Percentiles rank a stretch among this genome's conserved stretches.
phyloP scores from a whole-genome alignment of 192 early-diverging fungal genomes.

The Coemansia sp. region DNA sequence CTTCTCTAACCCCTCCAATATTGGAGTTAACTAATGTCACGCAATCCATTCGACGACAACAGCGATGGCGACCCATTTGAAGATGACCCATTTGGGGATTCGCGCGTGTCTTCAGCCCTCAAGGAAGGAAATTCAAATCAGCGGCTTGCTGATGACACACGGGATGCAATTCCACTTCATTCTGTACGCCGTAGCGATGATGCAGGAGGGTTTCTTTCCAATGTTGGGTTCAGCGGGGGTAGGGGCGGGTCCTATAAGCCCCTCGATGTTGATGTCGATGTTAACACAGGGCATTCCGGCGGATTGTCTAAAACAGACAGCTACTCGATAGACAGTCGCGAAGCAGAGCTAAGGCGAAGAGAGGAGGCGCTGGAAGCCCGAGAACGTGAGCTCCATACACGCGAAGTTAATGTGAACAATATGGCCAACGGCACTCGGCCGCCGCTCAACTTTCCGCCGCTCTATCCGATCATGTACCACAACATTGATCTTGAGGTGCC shows the following conservation, averaged over 20 bases:
- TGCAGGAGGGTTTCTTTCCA: constrained; percentile 35
- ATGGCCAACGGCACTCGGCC: constrained; percentile 60
- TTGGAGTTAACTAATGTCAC: constrained; percentile 25
- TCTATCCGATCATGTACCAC: constrained; percentile 81
- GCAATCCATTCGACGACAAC: constrained; percentile 51
- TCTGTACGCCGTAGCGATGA: constrained; percentile 38
- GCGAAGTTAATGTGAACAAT: constrained; percentile 62
- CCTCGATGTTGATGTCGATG: constrained; percentile 31
- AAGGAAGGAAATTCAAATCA: constrained; percentile 12
- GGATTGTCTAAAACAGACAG: constrained; percentile 20
- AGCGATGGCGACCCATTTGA: constrained; percentile 41
- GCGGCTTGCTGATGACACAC: constrained; percentile 18
- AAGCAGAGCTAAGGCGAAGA: constrained; percentile 70
- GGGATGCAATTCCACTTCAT: constrained; percentile 48
- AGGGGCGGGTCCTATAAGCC: constrained; percentile 36
- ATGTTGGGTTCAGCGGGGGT: constrained; percentile 25
- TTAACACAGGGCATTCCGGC: constrained; percentile 10
- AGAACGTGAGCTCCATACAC: constrained; percentile 66
- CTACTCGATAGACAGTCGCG: constrained; percentile 53
- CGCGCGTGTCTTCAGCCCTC: constrained; percentile 15
- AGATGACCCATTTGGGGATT: constrained; percentile 42
- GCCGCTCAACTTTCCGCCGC: constrained; percentile 82
- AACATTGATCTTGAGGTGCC: constrained; percentile 77
- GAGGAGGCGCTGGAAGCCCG: constrained; percentile 78
- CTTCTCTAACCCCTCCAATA: no score